Percentiles rank a stretch among this genome's conserved stretches.
phyloP scores from a whole-genome alignment of 2,329 filamentous ascomycete species.

The Chaetomium sp. region DNA sequence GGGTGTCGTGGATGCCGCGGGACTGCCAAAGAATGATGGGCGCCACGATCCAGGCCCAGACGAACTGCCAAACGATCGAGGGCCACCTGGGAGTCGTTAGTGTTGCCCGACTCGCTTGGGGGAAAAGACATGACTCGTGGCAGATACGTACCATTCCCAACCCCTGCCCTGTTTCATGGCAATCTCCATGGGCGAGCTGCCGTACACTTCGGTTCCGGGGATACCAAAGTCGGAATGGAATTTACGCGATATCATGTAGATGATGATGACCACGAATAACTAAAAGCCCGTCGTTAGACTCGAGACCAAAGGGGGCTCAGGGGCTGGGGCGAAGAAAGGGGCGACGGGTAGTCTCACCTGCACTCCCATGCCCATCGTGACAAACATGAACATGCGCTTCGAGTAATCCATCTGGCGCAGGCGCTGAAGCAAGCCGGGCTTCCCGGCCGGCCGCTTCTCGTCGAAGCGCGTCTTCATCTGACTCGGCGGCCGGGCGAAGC shows the following conservation, averaged over 20 bases:
- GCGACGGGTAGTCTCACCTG: constrained; percentile 49
- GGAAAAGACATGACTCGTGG: neutral
- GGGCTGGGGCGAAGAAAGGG: neutral
- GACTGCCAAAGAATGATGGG: constrained; percentile 64
- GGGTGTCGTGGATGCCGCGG: constrained; percentile 62
- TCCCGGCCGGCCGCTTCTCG: constrained; percentile 30
- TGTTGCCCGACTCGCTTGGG: neutral
- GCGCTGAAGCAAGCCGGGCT: constrained; percentile 11
- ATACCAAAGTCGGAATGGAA: constrained; percentile 65
- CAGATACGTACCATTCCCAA: constrained; percentile 61
- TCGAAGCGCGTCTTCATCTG: constrained; percentile 28
- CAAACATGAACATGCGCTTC: constrained; percentile 51
- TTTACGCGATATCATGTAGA: constrained; percentile 65
- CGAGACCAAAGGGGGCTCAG: neutral
- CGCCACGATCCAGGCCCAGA: constrained; percentile 65
- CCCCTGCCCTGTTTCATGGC: constrained; percentile 53
- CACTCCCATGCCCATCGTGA: constrained; percentile 56
- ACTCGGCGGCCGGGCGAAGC: constrained; percentile 31
- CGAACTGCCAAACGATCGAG: constrained; percentile 64
- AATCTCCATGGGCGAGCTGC: constrained; percentile 53
- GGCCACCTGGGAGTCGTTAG: constrained; percentile 52
- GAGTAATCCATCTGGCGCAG: constrained; percentile 40
- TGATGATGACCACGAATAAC: constrained; percentile 60
- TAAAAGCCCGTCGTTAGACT: constrained; percentile 39
- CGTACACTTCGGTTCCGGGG: constrained; percentile 61